phyloP scores from a whole-genome alignment of 768 basidiomycete genomes.

The Mycena albidolilacea region DNA sequence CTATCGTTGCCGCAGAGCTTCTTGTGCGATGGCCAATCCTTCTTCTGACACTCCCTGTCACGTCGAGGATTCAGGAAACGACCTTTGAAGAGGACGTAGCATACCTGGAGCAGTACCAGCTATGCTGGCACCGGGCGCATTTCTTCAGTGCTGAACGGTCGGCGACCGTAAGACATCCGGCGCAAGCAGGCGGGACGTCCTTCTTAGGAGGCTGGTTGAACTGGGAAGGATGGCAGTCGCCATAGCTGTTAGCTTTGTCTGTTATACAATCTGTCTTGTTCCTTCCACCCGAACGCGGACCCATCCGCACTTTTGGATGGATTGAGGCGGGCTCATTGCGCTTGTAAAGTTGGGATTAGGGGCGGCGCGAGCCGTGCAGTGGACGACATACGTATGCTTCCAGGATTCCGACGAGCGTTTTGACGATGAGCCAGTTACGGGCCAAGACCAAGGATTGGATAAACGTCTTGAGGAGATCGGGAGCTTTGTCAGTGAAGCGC shows the following conservation, averaged over 20 bases:
- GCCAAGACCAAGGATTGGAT: conserved; percentile 3
- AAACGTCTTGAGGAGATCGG: conserved; percentile 12
- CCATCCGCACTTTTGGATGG: background rate
- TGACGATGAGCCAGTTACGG: conserved; percentile 22
- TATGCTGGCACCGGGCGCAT: conserved; percentile 4
- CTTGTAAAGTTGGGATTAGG: background rate
- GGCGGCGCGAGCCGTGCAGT: conserved; percentile 5
- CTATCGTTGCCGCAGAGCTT: conserved; percentile 6
- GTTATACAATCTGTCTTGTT: background rate
- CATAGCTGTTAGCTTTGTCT: background rate
- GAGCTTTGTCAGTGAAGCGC: background rate
- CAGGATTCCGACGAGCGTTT: conserved; percentile 10
- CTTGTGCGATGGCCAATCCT: conserved; percentile 16
- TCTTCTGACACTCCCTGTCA: conserved; percentile 25
- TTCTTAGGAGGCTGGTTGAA: conserved; percentile 4
- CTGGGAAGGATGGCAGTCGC: conserved; percentile 12
- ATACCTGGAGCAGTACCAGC: conserved; percentile 18
- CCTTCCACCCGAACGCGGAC: background rate
- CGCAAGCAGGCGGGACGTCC: conserved; percentile 3
- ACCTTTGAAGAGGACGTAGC: background rate
- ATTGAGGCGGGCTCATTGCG: background rate
- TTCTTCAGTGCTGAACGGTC: conserved; percentile 8
- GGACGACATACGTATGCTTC: conserved; percentile 13
- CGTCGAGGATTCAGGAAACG: background rate
- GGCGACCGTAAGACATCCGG: conserved; percentile 5